Evolutionary conservation across 1,139 yeast genomes (phyloP), one percentile per base, ranked within the genome.

Genomic region (Scheffersomyces parashehatae): DNA sequence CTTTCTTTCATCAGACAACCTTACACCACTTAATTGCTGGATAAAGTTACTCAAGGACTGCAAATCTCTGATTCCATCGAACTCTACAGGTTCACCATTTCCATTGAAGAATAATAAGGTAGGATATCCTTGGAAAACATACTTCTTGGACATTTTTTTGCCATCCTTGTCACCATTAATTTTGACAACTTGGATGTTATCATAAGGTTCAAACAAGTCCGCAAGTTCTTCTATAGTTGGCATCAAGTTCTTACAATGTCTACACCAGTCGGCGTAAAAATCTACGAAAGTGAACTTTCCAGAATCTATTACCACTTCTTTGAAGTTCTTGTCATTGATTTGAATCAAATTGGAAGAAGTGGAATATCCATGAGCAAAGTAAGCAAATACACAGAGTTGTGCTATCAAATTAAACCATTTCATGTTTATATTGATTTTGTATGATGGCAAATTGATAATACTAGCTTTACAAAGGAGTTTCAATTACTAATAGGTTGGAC

Each of bases 241-340:
- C 59, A 77, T 76, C 59, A 87, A 64, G 42, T 70, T 75, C 63
- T 81, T 80, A 66, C 95, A 87, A 66, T 87, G 91, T 40, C 87
- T 77, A 59, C 95, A 87, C 95, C 95, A 87, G 43, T 79, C 81
- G 32, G 93, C 88, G 55, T 85, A 85, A 58, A 85, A 85, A 47
- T 87, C 88, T 40, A 87, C 87, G 47, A 87, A 72, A 0, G 88
- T 75, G 47, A 78, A 81, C 52, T 84, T 81, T 7, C 81, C 84
- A 0, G 84, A 73, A 14, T 73, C 67, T 41, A 76, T 61, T 11
- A 83, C 85, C 31, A 79, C 62, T 16, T 72, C 75, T 39, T 81
- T 79, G 57, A 87, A 81, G 47, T 73, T 77, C 41, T 72, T 67
- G 51, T 74, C 79, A 46, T 62, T 66, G 28, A 69, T 69, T 48